These are phyloP conservation scores for Mortierella sp. DNA, from an alignment of 371 early-diverging fungal genomes.

Conservation along the genomic window DNA sequence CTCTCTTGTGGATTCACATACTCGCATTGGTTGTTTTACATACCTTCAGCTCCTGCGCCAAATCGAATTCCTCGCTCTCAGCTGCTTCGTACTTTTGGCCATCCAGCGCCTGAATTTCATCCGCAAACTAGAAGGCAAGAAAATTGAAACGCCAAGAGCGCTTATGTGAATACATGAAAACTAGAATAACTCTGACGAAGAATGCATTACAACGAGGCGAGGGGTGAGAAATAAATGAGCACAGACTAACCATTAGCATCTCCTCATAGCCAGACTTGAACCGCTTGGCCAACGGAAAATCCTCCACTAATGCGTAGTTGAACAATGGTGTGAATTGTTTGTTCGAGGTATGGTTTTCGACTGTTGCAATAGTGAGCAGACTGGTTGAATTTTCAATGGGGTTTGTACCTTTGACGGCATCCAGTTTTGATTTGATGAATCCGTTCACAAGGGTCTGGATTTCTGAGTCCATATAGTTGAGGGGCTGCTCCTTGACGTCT, in stretches of 20 bases:
- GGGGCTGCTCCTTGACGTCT: constrained; percentile 58
- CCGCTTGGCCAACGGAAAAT: constrained; percentile 70
- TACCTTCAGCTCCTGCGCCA: constrained; percentile 81
- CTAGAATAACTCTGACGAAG: neutral
- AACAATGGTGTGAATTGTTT: neutral
- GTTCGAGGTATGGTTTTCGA: neutral
- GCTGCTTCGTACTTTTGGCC: constrained; percentile 73
- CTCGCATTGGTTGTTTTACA: neutral
- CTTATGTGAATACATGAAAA: neutral
- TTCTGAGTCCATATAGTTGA: constrained; percentile 48
- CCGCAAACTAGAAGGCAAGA: constrained; percentile 60
- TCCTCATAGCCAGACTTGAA: constrained; percentile 62
- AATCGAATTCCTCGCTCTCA: constrained; percentile 79
- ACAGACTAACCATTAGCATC: constrained; percentile 49
- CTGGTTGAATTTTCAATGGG: neutral
- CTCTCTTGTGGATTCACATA: neutral
- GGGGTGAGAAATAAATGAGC: constrained; percentile 16
- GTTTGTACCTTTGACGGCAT: constrained; percentile 63
- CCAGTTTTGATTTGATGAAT: constrained; percentile 64
- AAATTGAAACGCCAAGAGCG: constrained; percentile 16
- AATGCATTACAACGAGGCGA: neutral
- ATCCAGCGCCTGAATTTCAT: constrained; percentile 72
- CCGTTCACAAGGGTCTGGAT: constrained; percentile 50
- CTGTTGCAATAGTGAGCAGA: neutral
- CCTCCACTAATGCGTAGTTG: constrained; percentile 57